Evolutionary conservation across 1,284 basidiomycete genomes (phyloP), one percentile per base, ranked within the genome.

Genomic region (Entoloma clypeatum): DNA sequence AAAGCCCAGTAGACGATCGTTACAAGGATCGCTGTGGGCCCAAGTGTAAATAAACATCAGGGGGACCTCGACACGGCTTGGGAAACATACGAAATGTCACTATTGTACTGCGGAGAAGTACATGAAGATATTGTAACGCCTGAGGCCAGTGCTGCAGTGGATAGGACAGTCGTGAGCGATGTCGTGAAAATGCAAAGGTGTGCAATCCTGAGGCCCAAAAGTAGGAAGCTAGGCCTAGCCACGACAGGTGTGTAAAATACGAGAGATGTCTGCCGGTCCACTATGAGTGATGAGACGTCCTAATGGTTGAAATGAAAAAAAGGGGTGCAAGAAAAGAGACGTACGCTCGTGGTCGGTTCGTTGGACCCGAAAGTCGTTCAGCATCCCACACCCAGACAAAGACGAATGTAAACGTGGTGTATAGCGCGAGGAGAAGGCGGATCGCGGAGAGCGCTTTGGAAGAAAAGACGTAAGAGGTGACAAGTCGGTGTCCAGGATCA

Each of bases 1-100:
- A 81, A 50, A 0, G 64, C 42, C 79, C 80, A 82, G 51, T 64
- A 82, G 3, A 80, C 73, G 24, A 66, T 59, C 1, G 75, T 77
- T 1, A 80, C 75, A 31, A 81, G 53, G 44, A 81, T 60, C 4
- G 79, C 79, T 74, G 48, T 3, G 51, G 9, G 23, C n/a, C n/a
- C n/a, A n/a, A n/a, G n/a, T n/a, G n/a, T n/a, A n/a, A n/a, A n/a
- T n/a, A n/a, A n/a, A n/a, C n/a, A n/a, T n/a, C n/a, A n/a, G n/a
- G n/a, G n/a, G n/a, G n/a, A n/a, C n/a, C n/a, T n/a, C n/a, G n/a
- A n/a, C n/a, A n/a, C n/a, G n/a, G 11, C 26, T 24, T 16, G 16
- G 16, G 18, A 3, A 27, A 17, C 76, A 52, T 49, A 79, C 75
- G 76, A 48, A 67, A 73, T 19, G 71, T 67, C 16, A 60, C 54